Evolutionary conservation across 371 early-diverging fungal species (phyloP), one percentile per base, ranked within the genome.

Genomic region (Apophysomyces ossiformis): DNA sequence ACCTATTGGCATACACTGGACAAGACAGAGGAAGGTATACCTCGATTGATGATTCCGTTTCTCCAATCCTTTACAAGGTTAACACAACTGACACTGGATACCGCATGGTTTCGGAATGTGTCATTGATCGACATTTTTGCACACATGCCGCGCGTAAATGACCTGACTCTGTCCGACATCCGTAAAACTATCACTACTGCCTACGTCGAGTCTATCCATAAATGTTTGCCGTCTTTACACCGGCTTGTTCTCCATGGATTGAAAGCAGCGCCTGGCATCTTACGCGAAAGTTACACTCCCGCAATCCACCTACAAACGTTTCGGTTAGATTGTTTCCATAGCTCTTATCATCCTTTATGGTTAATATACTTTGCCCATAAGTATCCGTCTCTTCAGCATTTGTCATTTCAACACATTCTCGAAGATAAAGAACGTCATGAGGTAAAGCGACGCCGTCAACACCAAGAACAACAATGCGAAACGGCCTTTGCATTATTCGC

Each of bases 341-440:
- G 54, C 9, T 41, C 41, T 13, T 50, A 50, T 21, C 54, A 50
- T 21, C 35, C 54, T 50, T 11, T 50, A 11, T 62, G 62, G 62
- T 5, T 62, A 50, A 36, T 62, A 32, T 62, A 62, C 37, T 62
- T 62, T 35, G 62, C 62, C 3, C 16, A 45, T 12, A 62, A 62
- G 18, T 62, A 62, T 16, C 62, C 62, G 2, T 11, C 35, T n/a
- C 62, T 62, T 21, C 54, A 50, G 18, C 21, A n/a, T 11, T 8
- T 50, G n/a, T n/a, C 54, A 2, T 50, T 50, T 21, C 54, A 50
- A 26, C 54, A 50, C 11, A 50, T 50, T 32, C 21, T 50, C 21
- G 54, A 50, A 50, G 54, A 50, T 1, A 50, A 50, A 11, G 54
- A 32, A 11, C 54, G 35, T 21, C 16, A 50, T 26, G 32, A 26